A percentile compares a stretch with the other conserved stretches of the same genome.
These are phyloP conservation scores for Cucumis cinereus DNA, from an alignment of 306 rosid species.

Conservation along the genomic window DNA sequence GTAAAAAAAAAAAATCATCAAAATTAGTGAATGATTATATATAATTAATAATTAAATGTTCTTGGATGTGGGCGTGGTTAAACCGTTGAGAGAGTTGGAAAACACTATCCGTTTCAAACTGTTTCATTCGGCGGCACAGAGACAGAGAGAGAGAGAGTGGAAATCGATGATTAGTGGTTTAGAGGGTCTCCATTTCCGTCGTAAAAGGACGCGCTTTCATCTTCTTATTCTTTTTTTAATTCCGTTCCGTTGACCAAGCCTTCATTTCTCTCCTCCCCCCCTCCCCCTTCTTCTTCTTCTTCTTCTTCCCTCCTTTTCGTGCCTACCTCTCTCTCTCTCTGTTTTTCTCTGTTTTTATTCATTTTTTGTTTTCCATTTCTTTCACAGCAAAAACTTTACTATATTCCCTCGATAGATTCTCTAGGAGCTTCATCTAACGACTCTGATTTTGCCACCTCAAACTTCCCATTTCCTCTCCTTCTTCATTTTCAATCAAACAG, in stretches of 20 bases:
- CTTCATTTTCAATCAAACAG: background rate
- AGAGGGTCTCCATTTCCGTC: constrained; percentile 28
- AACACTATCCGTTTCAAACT: background rate
- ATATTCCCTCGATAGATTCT: background rate
- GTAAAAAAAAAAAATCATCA: background rate
- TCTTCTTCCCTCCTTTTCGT: constrained; percentile 14
- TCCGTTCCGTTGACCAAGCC: constrained; percentile 24
- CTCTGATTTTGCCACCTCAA: background rate
- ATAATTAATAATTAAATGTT: background rate
- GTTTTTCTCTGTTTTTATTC: background rate
- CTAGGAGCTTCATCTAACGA: background rate
- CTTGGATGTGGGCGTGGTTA: background rate
- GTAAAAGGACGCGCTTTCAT: constrained; percentile 41
- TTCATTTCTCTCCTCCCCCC: constrained; percentile 1
- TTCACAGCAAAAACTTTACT: background rate
- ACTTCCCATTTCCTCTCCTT: background rate
- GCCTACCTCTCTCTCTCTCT: constrained; percentile 21
- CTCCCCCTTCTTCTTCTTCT: background rate
- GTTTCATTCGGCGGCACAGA: constrained; percentile 6
- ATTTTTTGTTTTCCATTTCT: background rate
- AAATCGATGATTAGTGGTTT: constrained; percentile 16
- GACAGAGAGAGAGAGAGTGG: constrained; percentile 2
- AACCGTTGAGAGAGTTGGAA: background rate
- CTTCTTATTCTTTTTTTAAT: constrained; percentile 3
- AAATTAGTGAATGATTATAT: background rate